Evolutionary conservation across 148 eudicot genomes (phyloP).

Genomic region (Rhododendron ferrugineum): DNA sequence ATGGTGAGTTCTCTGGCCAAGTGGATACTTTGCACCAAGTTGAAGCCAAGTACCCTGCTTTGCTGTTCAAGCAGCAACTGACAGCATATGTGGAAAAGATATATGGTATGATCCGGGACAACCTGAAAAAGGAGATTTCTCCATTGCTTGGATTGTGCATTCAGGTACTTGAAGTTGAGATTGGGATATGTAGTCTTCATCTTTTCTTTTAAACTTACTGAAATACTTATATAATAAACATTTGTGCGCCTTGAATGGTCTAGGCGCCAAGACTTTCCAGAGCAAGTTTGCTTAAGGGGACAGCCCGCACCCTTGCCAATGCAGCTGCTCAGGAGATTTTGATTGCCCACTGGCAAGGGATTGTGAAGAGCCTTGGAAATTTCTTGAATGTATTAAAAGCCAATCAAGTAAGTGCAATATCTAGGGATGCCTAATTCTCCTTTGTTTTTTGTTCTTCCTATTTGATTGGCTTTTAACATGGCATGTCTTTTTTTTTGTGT

Average conservation of each 20-base stretch:
- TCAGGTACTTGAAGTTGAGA: constrained; percentile 45
- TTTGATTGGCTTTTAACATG: constrained; percentile 5
- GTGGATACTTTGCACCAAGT: constrained; percentile 49
- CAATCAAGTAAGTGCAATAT: constrained; percentile 47
- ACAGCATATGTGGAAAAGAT: constrained; percentile 92
- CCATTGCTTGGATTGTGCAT: constrained; percentile 83
- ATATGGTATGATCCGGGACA: constrained; percentile 90
- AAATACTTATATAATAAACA: background rate
- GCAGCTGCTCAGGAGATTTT: constrained; percentile 65
- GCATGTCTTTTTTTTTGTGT: background rate
- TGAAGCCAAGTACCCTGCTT: constrained; percentile 90
- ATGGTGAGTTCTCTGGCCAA: constrained; percentile 40
- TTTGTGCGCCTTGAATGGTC: constrained; percentile 10
- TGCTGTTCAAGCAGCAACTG: constrained; percentile 85
- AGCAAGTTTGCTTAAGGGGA: constrained; percentile 57
- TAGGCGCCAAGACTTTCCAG: constrained; percentile 84
- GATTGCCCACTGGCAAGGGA: constrained; percentile 88
- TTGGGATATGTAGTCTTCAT: background rate
- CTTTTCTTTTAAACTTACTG: background rate
- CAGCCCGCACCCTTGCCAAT: constrained; percentile 47
- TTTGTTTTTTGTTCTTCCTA: background rate
- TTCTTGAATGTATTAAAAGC: constrained; percentile 61
- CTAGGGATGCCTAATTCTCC: background rate
- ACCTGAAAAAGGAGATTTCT: constrained; percentile 79
- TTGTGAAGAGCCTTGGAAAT: constrained; percentile 63